Conservation (phyloP, 1,284 basidiomycete genomes). For the Trametes pubescens region DNA sequence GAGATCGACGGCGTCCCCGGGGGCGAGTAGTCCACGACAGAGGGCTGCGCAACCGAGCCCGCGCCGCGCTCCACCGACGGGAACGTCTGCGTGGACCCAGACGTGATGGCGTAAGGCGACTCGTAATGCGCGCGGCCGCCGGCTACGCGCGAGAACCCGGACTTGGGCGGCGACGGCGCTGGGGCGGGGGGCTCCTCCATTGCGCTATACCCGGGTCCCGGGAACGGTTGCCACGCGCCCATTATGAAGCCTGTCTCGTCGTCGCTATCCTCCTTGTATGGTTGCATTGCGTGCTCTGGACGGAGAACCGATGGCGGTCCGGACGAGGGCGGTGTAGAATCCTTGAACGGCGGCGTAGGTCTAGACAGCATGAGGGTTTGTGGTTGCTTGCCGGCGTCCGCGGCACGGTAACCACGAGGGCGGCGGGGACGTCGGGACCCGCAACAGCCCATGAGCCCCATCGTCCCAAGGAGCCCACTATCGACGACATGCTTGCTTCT, state of each 20-base stretch:
- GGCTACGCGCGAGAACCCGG: slow-evolving; percentile 81
- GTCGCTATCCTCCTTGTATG: slow-evolving; percentile 80
- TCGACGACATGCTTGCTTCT: slow-evolving; percentile 82
- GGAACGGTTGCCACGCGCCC: slow-evolving; percentile 83
- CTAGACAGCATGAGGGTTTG: slow-evolving; percentile 42
- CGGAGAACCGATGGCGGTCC: slow-evolving; percentile 77
- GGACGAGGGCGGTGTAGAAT: slow-evolving; percentile 54
- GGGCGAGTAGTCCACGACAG: slow-evolving; percentile 51
- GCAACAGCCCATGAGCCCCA: slow-evolving; percentile 79
- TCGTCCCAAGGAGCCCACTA: slow-evolving; percentile 85
- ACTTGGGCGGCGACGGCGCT: slow-evolving; percentile 49
- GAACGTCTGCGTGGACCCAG: slow-evolving; percentile 63
- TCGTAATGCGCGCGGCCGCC: slow-evolving; percentile 83
- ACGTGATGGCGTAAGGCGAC: slow-evolving; percentile 76
- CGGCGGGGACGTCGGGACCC: slow-evolving; percentile 60
- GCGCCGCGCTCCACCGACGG: slow-evolving; percentile 63
- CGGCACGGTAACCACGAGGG: slow-evolving; percentile 37
- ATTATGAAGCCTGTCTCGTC: slow-evolving; percentile 85
- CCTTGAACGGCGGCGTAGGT: slow-evolving; percentile 38
- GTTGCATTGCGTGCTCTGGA: slow-evolving; percentile 78
- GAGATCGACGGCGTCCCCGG: slow-evolving; percentile 62
- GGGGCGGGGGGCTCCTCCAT: slow-evolving; percentile 48
- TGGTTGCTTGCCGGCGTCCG: slow-evolving; percentile 34
- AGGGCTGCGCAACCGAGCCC: slow-evolving; percentile 33
- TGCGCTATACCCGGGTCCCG: slow-evolving; percentile 58